phyloP scores from a whole-genome alignment of 139 green algal species.

The Protoeuglena noctilucae region DNA sequence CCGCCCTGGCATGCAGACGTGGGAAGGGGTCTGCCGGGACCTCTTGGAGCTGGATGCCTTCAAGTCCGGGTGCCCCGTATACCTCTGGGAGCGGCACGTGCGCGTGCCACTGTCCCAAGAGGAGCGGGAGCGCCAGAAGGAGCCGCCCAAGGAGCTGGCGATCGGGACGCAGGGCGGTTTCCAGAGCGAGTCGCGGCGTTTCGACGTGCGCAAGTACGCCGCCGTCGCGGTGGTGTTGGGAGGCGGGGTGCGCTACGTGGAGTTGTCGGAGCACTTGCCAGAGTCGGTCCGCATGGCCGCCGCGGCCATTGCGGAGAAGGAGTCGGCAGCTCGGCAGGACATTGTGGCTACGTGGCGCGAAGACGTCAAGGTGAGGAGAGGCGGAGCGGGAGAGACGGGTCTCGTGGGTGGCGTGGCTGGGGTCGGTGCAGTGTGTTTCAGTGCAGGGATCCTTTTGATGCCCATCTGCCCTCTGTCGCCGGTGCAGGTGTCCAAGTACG shows the following conservation, averaged over 20 bases:
- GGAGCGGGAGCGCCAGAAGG: constrained; percentile 8
- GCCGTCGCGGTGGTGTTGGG: constrained; percentile 18
- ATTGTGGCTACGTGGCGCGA: constrained; percentile 57
- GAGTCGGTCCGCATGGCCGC: constrained; percentile 30
- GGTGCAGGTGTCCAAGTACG: too few relatives aligned
- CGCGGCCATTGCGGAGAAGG: constrained; percentile 47
- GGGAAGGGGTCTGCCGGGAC: constrained; percentile 7
- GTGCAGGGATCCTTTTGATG: too few relatives aligned
- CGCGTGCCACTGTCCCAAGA: constrained; percentile 43
- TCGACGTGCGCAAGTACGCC: constrained; percentile 19
- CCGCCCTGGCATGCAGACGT: too few relatives aligned
- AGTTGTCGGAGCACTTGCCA: constrained; percentile 22
- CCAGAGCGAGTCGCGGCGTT: constrained; percentile 10
- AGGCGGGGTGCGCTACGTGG: constrained; percentile 18
- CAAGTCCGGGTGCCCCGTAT: constrained; percentile 46
- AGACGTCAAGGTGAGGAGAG: constrained; percentile 50
- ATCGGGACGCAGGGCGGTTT: constrained; percentile 47
- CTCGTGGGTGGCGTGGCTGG: too few relatives aligned
- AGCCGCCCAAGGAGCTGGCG: constrained; percentile 32
- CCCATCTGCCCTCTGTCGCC: too few relatives aligned
- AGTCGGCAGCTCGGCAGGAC: constrained; percentile 41
- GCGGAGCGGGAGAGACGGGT: too few relatives aligned
- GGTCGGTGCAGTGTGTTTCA: too few relatives aligned
- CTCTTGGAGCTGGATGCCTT: constrained; percentile 55
- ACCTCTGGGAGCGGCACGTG: constrained; percentile 49